Evolutionary conservation across 441 rosid species (phyloP).

Genomic region (California macrophylla): DNA sequence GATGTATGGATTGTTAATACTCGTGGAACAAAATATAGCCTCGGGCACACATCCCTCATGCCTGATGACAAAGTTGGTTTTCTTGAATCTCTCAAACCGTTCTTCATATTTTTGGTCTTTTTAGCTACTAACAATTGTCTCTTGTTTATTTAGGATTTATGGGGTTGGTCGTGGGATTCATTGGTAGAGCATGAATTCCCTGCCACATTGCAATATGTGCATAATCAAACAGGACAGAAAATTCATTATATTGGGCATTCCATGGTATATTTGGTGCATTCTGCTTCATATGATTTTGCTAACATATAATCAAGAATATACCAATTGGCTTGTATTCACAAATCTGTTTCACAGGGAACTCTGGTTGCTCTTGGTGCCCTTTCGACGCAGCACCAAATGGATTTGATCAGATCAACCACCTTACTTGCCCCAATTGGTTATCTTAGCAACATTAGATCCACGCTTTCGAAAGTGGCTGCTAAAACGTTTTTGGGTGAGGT

Average conservation of each 20-base stretch:
- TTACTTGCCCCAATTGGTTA: conserved; percentile 6
- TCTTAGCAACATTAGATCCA: not conserved
- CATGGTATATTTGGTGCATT: not conserved
- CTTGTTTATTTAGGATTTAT: not conserved
- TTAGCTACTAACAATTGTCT: not conserved
- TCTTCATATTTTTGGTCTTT: not conserved
- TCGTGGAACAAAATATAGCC: conserved; percentile 4
- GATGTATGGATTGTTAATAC: conserved; percentile 3
- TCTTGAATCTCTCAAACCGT: not conserved
- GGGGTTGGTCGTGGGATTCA: conserved; percentile 5
- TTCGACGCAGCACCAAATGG: not conserved
- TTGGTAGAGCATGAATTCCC: conserved; percentile 1
- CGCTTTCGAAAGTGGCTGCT: not conserved
- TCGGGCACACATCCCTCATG: conserved; percentile 2
- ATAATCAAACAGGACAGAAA: conserved; percentile 1
- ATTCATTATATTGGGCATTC: conserved; percentile 5
- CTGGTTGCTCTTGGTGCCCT: conserved; percentile 1
- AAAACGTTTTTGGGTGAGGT: not conserved
- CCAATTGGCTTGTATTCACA: not conserved
- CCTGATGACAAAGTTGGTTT: conserved; percentile 2
- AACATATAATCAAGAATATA: not conserved
- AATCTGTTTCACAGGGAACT: not conserved
- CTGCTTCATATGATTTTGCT: not conserved
- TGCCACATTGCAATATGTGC: conserved; percentile 3
- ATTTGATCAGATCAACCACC: conserved; percentile 3